Base-by-base conservation (phyloP, 2,329 filamentous ascomycete genomes). In the Lachnellula suecica region DNA sequence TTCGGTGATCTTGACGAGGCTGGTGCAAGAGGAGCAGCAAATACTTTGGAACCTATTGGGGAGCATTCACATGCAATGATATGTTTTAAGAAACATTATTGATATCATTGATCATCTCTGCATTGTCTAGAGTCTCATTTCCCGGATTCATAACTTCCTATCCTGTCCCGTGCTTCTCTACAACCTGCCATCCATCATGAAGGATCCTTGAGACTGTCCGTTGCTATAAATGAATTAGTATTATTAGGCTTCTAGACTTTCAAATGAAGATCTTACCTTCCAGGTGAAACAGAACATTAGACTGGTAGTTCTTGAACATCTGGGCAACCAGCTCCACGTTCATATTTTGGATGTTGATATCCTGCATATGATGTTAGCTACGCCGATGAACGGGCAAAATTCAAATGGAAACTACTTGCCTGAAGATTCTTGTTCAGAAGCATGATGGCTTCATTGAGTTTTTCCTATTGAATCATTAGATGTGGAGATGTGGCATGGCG, bases 261-360 rank as follows among this genome's bases (percentile, higher is more conserved):
- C 4, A 44, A 23, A 19, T 15, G 20, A 3, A 13, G 8, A 4
- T 17, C 11, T n/a, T 77, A 95, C 94, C 94, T 84, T 97, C 94
- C 5, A 99, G 79, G 65, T 99, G 94, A 70, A 99, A 97, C 5
- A 97, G 76, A 13, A 97, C 93, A 64, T 97, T 99, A 10, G 91
- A 96, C 71, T 97, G 92, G 70, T 99, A 99, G 73, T 97, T 99
- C 76, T 97, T 97, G 79, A 97, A 99, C 94, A 99, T 99, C 69
- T 97, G 93, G 1, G 93, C 92, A 4, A 97, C 94, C 2, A 97
- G 81, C 74, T 97, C 94, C 31, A 97, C 91, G 68, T 99, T 96
- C 91, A 97, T 97, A 71, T 97, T 99, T 66, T 96, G 89, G 51
- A 97, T 87, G 67, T 97, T 97, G 79, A 97, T 97, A 62, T 97